phyloP scores from a whole-genome alignment of 805 yeast genomes.

The Lachancea kluyveri region DNA sequence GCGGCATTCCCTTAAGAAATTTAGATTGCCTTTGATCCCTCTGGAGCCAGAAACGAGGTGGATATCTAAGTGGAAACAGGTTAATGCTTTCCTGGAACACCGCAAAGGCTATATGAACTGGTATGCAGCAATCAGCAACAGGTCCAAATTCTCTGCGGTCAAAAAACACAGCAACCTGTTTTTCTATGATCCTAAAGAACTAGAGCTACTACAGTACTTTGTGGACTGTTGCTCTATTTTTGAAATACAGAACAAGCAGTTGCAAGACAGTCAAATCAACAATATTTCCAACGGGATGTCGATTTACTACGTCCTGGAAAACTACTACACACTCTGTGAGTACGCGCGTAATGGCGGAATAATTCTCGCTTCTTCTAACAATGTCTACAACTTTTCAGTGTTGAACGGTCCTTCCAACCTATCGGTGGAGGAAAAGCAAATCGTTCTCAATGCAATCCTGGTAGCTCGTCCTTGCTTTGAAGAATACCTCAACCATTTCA shows the following conservation, averaged over 20 bases:
- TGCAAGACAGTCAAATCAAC: constrained; percentile 2
- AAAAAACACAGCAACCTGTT: background rate
- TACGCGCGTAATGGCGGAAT: background rate
- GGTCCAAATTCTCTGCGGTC: background rate
- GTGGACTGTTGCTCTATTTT: constrained; percentile 6
- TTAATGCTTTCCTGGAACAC: constrained; percentile 3
- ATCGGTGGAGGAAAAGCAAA: constrained; percentile 3
- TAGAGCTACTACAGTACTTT: constrained; percentile 5
- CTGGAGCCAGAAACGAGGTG: constrained; percentile 3
- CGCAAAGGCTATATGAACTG: constrained; percentile 1
- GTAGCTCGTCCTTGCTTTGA: constrained; percentile 1
- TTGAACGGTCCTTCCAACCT: constrained; percentile 5
- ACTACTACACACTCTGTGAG: constrained; percentile 4
- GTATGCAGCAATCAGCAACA: background rate
- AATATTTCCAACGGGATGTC: constrained; percentile 2
- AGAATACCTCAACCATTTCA: constrained; percentile 3
- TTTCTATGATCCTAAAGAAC: background rate
- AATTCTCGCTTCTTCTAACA: background rate
- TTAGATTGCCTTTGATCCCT: constrained; percentile 5
- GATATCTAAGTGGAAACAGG: constrained; percentile 7
- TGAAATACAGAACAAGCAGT: background rate
- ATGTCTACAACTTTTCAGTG: constrained; percentile 2
- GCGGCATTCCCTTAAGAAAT: constrained; percentile 1
- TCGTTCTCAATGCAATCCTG: constrained; percentile 7
- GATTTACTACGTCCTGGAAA: constrained; percentile 3